Conservation (phyloP, 2,329 filamentous ascomycete genomes). For the Talaromyces pinophilus region DNA sequence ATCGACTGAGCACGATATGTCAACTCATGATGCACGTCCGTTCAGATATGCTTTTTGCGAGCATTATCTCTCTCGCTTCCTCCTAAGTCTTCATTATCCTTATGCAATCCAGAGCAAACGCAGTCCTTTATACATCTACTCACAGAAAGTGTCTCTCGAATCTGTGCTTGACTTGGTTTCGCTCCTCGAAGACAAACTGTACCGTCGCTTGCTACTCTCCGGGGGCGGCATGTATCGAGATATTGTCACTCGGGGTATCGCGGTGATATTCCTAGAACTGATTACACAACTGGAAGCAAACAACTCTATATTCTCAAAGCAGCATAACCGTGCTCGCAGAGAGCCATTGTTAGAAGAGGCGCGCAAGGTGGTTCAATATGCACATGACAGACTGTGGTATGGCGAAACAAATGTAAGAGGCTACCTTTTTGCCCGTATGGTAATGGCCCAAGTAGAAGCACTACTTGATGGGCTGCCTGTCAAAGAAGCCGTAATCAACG, state of each 20-base stretch:
- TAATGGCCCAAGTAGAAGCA: background rate
- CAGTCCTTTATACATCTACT: background rate
- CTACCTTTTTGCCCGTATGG: background rate
- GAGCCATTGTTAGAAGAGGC: background rate
- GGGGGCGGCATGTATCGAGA: background rate
- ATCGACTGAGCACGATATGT: background rate
- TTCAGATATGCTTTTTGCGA: background rate
- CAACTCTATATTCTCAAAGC: background rate
- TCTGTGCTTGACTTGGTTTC: background rate
- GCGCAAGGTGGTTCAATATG: background rate
- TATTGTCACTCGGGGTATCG: background rate
- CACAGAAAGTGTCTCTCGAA: background rate
- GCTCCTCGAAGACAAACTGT: background rate
- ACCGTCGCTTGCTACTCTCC: background rate
- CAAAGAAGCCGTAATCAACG: background rate
- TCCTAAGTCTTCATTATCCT: background rate
- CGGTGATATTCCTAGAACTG: background rate
- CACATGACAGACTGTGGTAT: background rate
- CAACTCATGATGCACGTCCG: background rate
- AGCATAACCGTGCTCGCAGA: background rate
- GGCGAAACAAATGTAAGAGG: background rate
- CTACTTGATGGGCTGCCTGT: background rate
- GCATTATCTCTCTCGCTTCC: background rate
- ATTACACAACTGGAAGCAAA: background rate
- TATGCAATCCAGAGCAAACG: background rate